Percentiles rank a stretch among this genome's conserved stretches.
Conservation (phyloP, 805 yeast genomes). For the Debaryomyces hansenii region DNA sequence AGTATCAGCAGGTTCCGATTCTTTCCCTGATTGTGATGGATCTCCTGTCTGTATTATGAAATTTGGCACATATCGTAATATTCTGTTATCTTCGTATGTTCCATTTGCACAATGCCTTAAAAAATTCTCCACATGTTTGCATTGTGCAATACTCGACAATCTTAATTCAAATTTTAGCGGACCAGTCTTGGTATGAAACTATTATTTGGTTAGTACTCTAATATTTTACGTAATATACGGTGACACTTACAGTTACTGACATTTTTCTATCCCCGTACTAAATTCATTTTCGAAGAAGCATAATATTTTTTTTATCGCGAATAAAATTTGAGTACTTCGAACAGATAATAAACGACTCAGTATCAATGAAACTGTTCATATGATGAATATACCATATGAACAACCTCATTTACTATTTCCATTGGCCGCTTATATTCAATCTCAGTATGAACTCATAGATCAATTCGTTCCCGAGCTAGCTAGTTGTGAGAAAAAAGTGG, state of each 20-base stretch:
- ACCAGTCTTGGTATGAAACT: slow-evolving; percentile 18
- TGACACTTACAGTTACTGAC: slow-evolving; percentile 7
- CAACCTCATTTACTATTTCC: slow-evolving; percentile 1
- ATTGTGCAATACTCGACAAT: slow-evolving; percentile 5
- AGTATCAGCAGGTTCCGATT: slow-evolving; percentile 11
- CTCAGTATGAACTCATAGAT: slow-evolving; percentile 13
- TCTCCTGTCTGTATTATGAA: slow-evolving; percentile 24
- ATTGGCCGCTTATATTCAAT: not conserved
- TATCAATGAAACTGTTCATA: not conserved
- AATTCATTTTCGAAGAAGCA: not conserved
- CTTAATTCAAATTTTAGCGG: slow-evolving; percentile 14
- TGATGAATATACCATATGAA: not conserved
- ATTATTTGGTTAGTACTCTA: not conserved
- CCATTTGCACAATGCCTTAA: slow-evolving; percentile 23
- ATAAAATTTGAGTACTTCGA: not conserved
- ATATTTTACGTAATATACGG: not conserved
- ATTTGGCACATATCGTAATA: slow-evolving; percentile 17
- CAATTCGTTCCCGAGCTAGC: slow-evolving; percentile 20
- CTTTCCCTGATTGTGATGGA: slow-evolving; percentile 15
- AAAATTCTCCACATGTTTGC: slow-evolving; percentile 17
- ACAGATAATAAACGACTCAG: no score
- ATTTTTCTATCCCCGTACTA: not conserved
- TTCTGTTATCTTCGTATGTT: slow-evolving; percentile 11
- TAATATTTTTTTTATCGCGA: not conserved
- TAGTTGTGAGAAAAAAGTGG: slow-evolving; percentile 3